Evolutionary conservation across 352 stramenopile species (phyloP).

Genomic region (Phytophthora sp.): DNA sequence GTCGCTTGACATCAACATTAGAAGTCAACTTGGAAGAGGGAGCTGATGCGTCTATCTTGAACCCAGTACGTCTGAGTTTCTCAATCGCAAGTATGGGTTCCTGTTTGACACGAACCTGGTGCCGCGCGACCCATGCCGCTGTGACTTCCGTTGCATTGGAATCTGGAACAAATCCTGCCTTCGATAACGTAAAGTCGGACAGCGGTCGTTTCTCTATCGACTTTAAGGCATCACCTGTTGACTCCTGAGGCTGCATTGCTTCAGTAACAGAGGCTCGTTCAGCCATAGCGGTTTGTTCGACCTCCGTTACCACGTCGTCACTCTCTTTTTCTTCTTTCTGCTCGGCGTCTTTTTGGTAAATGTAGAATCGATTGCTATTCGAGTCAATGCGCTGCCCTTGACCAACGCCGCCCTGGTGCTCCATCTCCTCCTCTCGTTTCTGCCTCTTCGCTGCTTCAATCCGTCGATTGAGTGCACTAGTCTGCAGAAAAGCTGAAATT

Average conservation of each 20-base stretch:
- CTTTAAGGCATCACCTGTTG: slow-evolving; percentile 38
- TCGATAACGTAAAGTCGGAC: slow-evolving; percentile 15
- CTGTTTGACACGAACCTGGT: slow-evolving; percentile 46
- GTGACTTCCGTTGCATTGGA: slow-evolving; percentile 25
- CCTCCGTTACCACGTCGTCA: slow-evolving; percentile 44
- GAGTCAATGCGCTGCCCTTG: slow-evolving; percentile 84
- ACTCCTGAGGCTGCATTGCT: slow-evolving; percentile 23
- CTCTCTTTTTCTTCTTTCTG: slow-evolving; percentile 25
- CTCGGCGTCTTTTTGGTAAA: slow-evolving; percentile 56
- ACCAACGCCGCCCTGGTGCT: slow-evolving; percentile 32
- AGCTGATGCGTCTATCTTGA: slow-evolving; percentile 23
- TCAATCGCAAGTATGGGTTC: slow-evolving; percentile 60
- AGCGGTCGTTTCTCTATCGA: slow-evolving; percentile 28
- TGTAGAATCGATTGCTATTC: slow-evolving; percentile 72
- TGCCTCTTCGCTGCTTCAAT: slow-evolving; percentile 66
- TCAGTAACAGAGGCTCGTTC: slow-evolving; percentile 15
- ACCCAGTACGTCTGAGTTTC: slow-evolving; percentile 34
- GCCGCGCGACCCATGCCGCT: slow-evolving; percentile 43
- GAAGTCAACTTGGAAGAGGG: not conserved
- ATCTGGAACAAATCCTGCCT: slow-evolving; percentile 22
- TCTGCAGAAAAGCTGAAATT: slow-evolving; percentile 95
- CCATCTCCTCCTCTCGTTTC: slow-evolving; percentile 62
- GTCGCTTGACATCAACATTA: not conserved
- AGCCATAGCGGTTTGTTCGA: slow-evolving; percentile 18
- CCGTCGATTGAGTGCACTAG: slow-evolving; percentile 88